Base-by-base conservation (phyloP, 2,329 filamentous ascomycete species). In the Rutstroemia sydowiana region DNA sequence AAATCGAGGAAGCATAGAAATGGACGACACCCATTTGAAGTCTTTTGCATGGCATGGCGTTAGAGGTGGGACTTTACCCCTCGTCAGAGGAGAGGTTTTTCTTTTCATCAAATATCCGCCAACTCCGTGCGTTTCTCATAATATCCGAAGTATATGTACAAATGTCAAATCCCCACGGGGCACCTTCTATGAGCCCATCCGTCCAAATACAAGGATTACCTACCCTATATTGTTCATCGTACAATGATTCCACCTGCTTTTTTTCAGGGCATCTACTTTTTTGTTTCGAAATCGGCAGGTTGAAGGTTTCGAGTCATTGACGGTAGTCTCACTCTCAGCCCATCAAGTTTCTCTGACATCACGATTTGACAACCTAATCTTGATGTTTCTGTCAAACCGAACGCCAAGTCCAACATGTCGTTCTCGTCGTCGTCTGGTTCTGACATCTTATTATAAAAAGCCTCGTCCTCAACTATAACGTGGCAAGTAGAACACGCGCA, bases 221-320 rank as follows among this genome's bases (percentile, higher is more conserved):
- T 31, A 28, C 32, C 31, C 34, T 32, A 40, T 18, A 4, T 32
- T 42, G 10, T 13, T 20, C n/a, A 20, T 39, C 36, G 20, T 21
- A 39, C 36, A 39, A 13, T 39, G n/a, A 20, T 21, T 20, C 16
- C 20, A 13, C 36, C 16, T 20, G 20, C 13, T 39, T 1, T 16
- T 16, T 8, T 13, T 21, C 23, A 37, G 23, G 21, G n/a, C 26
- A 28, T 36, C 45, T 48, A 54, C 32, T 52, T 56, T 50, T 70
- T 71, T 62, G 72, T 61, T 64, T 75, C 73, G 63, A 98, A 98
- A 71, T 98, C 93, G 69, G 88, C 95, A 13, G 89, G 88, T 72
- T 98, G 93, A 71, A 98, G 65, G 66, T 98, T 98, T 68, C 93
- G 79, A 59, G 93, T 97, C 90, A 96, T 96, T 34, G 82, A 83